Conservation (phyloP, 2,329 filamentous ascomycete genomes). For the Zymoseptoria tritici region DNA sequence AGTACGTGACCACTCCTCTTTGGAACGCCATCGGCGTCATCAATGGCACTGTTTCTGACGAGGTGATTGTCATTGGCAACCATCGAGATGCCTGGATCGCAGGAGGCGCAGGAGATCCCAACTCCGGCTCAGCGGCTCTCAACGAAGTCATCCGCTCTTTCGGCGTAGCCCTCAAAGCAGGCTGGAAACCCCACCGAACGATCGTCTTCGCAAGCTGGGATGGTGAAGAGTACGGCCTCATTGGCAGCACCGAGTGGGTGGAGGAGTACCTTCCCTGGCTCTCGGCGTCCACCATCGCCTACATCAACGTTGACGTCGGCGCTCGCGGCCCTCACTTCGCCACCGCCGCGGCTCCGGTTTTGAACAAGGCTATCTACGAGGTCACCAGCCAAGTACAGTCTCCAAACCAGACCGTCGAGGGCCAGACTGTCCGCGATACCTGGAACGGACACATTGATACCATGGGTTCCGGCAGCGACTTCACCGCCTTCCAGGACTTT, state of each 20-base stretch:
- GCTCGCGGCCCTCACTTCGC: constrained; percentile 57
- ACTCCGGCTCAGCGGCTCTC: constrained; percentile 70
- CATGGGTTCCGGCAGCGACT: constrained; percentile 47
- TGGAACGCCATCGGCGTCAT: constrained; percentile 83
- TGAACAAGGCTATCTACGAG: constrained; percentile 65
- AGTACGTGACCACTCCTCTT: constrained; percentile 44
- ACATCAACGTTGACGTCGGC: constrained; percentile 78
- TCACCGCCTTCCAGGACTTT: constrained; percentile 48
- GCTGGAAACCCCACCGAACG: constrained; percentile 80
- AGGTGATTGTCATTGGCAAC: constrained; percentile 86
- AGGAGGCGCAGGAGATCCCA: constrained; percentile 76
- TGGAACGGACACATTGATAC: constrained; percentile 52
- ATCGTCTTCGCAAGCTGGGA: constrained; percentile 75
- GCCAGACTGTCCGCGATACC: constrained; percentile 60
- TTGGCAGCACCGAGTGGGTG: constrained; percentile 89
- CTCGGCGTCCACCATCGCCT: constrained; percentile 63
- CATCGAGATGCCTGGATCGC: constrained; percentile 86
- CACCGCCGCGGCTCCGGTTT: constrained; percentile 62
- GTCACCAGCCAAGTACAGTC: constrained; percentile 54
- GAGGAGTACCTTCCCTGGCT: constrained; percentile 85
- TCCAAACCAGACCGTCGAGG: constrained; percentile 64
- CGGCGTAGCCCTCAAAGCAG: constrained; percentile 60
- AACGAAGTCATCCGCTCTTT: constrained; percentile 74
- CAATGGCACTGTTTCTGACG: constrained; percentile 76
- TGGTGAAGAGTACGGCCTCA: constrained; percentile 70